These are phyloP conservation scores for Thielaviopsis punctulata DNA, from an alignment of 2,329 filamentous ascomycete species.

Conservation along the genomic window DNA sequence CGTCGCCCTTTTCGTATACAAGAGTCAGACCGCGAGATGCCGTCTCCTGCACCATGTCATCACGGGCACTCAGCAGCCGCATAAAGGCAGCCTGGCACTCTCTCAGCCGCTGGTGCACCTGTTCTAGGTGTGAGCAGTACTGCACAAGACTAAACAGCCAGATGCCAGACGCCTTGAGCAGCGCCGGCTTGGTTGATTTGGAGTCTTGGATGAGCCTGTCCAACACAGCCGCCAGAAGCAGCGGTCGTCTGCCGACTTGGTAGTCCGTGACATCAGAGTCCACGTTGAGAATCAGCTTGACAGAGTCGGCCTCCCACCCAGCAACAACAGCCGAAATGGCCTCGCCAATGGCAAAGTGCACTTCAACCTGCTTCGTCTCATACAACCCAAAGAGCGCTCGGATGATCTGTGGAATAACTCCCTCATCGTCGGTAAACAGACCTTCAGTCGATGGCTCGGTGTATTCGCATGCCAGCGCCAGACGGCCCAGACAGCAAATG, in stretches of 20 bases:
- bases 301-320: slow-evolving; percentile 69
- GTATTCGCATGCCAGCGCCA: slow-evolving; percentile 46
- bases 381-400: slow-evolving; percentile 58
- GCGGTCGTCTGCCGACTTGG: slow-evolving; percentile 23
- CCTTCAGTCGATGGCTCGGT: slow-evolving; percentile 10
- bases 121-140: slow-evolving; percentile 63
- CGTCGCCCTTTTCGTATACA: slow-evolving; percentile 84
- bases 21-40: slow-evolving; percentile 80
- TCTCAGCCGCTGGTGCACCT: slow-evolving; percentile 57
- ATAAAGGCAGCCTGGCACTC: slow-evolving; percentile 80
- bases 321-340: slow-evolving; percentile 62
- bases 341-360: slow-evolving; percentile 82
- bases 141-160: slow-evolving; percentile 89
- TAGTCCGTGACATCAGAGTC: slow-evolving; percentile 28
- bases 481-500: slow-evolving; percentile 61
- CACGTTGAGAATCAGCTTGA: slow-evolving; percentile 61
- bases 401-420: slow-evolving; percentile 37
- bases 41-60: slow-evolving; percentile 90
- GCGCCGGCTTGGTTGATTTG: slow-evolving; percentile 68
- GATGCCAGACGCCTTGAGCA: slow-evolving; percentile 83
- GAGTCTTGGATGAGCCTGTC: slow-evolving; percentile 62
- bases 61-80: slow-evolving; percentile 67
- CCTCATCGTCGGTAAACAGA: slow-evolving; percentile 18
- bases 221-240: slow-evolving; percentile 37
- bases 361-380: slow-evolving; percentile 69